Conservation (phyloP, 495 filamentous ascomycete species). For the Lepidopterella palustris region DNA sequence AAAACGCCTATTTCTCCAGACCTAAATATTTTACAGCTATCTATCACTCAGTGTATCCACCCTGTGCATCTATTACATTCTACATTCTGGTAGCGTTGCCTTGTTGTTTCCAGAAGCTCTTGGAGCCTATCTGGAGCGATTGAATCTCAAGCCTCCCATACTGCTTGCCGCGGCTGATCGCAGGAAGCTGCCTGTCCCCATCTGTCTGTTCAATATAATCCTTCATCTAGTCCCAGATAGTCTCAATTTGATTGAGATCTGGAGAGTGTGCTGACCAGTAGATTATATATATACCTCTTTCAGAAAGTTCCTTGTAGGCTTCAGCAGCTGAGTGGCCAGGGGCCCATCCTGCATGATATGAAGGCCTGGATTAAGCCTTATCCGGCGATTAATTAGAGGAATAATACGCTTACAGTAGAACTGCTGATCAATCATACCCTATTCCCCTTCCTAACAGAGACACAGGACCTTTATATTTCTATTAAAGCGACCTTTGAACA, state of each 20-base stretch:
- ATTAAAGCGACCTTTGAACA: slow-evolving; percentile 23
- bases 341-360: slow-evolving; percentile 18
- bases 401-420: slow-evolving; percentile 10
- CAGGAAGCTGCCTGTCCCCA: neutral
- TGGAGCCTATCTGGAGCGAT: slow-evolving; percentile 3
- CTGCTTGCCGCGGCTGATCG: neutral
- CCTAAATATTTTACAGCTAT: no score
- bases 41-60: neutral
- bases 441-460: slow-evolving; percentile 30
- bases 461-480: slow-evolving; percentile 12
- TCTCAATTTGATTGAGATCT: slow-evolving; percentile 15
- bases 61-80: slow-evolving; percentile 1
- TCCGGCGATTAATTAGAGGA: slow-evolving; percentile 15
- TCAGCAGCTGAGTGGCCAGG: slow-evolving; percentile 14
- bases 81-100: neutral
- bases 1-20: no score
- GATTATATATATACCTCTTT: slow-evolving; percentile 1
- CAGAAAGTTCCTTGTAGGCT: slow-evolving; percentile 1
- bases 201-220: neutral
- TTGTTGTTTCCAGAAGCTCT: slow-evolving; percentile 6
- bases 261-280: slow-evolving; percentile 27
- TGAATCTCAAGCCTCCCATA: slow-evolving; percentile 13
- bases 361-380: slow-evolving; percentile 13
- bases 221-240: neutral
- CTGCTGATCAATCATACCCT: slow-evolving; percentile 8